Base-by-base conservation (phyloP, 352 stramenopile genomes). In the Globisporangium paddicum region DNA sequence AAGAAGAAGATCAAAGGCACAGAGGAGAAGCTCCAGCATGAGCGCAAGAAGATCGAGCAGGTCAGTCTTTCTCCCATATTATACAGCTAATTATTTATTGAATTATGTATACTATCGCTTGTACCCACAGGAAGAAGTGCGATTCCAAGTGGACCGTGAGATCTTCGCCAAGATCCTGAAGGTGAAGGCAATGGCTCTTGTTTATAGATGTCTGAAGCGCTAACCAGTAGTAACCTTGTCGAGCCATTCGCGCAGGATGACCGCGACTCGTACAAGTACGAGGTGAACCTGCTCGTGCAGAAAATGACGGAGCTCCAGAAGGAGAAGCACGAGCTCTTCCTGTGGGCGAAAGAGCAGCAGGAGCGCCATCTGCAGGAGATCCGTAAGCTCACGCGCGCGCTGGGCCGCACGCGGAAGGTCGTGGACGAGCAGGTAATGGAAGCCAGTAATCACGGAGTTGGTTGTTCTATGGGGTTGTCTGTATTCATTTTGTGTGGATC, bases 131-230 rank as follows among this genome's bases (percentile, higher is more conserved):
- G 84, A 93, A 48, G 78, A 89, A 48, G 70, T 91, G 48, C 79
- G 82, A 0, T 91, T 88, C 61, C 81, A 91, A 67, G 78, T 91
- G 6, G 84, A 93, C 50, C 80, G 83, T 26, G 84, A 91, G 62
- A 91, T 93, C 52, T 93, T 93, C 47, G 83, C 84, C 50, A 90
- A 89, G 60, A 91, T 91, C 51, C 67, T 91, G 18, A 79, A 93
- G 73, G 82, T 87, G 37, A 9, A n/a, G 45, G 5, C 16, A 5
- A 28, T 41, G 9, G 19, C 19, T 18, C 28, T 34, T 32, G 14
- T 47, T 13, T 16, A 21, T 23, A n/a, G n/a, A n/a, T n/a, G n/a
- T n/a, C n/a, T 21, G 23, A 9, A 2, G 28, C 5, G 13, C 44
- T 30, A 21, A 2, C 3, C 16, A 32, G 4, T 8, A 16, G 1